Evolutionary conservation across 2,329 filamentous ascomycete species (phyloP), one percentile per base, ranked within the genome.

Genomic region (Mariannaea elegans): DNA sequence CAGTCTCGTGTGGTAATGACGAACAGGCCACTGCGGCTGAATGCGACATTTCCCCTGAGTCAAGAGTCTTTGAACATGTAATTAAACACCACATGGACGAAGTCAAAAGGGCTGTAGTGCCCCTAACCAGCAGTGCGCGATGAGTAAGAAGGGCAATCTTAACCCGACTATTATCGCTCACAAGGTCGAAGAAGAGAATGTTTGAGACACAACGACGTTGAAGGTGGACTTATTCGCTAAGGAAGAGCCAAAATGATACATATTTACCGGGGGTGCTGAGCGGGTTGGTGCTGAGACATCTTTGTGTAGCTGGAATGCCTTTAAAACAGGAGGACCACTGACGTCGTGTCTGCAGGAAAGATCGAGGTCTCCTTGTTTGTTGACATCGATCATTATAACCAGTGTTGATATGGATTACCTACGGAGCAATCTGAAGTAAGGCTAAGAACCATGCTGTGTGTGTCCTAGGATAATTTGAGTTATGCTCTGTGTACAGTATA

Each of bases 1-100:
- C 36, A 49, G 47, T 44, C 66, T 58, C 31, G 53, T 49, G 51
- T 59, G 32, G 38, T 65, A 55, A 57, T 29, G 42, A 63, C 53
- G 65, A 61, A 66, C 64, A 42, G 62, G 58, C 62, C 66, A 53
- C 57, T 55, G 42, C 45, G 51, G 60, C 56, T 64, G 29, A 39
- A 44, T 54, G 52, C 32, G 24, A 49, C 16, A 39, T 36, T 21
- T 47, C 21, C 24, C 53, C 52, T 64, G 54, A 56, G 42, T 58
- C 58, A 34, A 60, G 47, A 57, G 49, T 44, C 49, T 49, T 50
- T 56, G 12, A 42, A 53, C 2, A 39, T 41, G 59, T 61, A 70
- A 70, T 70, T 50, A 70, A 70, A 66, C 56, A 57, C 42, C 38
- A 45, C 54, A 60, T 60, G 24, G 24, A 27, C 6, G 9, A 36